Percentiles rank a stretch among this genome's conserved stretches.
phyloP scores from a whole-genome alignment of 495 filamentous ascomycete species.

The Lasiosphaeris hirsuta region DNA sequence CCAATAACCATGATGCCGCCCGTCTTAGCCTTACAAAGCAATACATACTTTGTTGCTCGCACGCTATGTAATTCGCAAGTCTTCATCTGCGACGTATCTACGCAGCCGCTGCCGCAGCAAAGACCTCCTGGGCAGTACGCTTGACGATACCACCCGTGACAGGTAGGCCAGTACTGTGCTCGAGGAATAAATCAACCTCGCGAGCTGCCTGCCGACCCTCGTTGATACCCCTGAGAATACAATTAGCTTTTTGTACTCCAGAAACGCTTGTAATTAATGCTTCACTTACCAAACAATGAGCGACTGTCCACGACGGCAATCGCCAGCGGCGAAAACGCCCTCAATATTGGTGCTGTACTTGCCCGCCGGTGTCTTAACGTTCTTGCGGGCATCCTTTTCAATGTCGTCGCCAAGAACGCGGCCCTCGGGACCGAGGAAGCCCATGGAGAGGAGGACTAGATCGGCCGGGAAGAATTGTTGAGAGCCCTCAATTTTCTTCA shows the following conservation, averaged over 20 bases:
- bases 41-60: neutral
- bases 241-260: conserved; percentile 24
- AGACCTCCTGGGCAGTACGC: conserved; percentile 67
- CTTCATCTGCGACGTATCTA: neutral
- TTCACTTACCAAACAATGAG: conserved; percentile 89
- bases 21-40: neutral
- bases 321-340: conserved; percentile 93
- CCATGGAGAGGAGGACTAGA: conserved; percentile 95
- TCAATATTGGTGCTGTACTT: conserved; percentile 84
- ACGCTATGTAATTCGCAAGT: neutral
- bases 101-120: conserved; percentile 31
- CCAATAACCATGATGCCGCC: neutral
- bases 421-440: conserved; percentile 94
- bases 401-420: conserved; percentile 81
- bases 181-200: conserved; percentile 89
- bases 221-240: conserved; percentile 82
- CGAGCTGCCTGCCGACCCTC: conserved; percentile 93
- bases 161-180: conserved; percentile 75
- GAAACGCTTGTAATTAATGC: neutral
- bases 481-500: conserved; percentile 94
- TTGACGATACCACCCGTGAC: conserved; percentile 95
- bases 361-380: conserved; percentile 92
- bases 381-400: conserved; percentile 92
- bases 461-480: conserved; percentile 98
- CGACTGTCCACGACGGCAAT: conserved; percentile 94